Evolutionary conservation across 1,284 basidiomycete species (phyloP).

Genomic region (Naganishia liquefaciens): DNA sequence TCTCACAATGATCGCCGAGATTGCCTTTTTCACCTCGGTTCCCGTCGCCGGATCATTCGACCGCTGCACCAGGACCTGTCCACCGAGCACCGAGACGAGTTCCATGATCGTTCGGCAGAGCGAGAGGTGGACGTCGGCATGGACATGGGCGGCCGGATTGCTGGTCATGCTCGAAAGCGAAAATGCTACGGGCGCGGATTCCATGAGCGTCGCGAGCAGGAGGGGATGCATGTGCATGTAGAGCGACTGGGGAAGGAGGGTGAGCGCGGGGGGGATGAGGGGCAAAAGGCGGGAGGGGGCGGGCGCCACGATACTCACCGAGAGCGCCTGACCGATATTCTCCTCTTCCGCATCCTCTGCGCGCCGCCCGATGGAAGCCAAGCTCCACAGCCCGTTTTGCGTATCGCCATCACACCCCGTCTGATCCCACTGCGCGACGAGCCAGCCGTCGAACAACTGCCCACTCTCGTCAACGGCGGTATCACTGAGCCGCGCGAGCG

Average conservation of each 20-base stretch:
- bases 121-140: slow-evolving; percentile 58
- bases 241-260: slow-evolving; percentile 35
- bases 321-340: slow-evolving; percentile 14
- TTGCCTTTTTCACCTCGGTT: slow-evolving; percentile 35
- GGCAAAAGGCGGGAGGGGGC: background rate
- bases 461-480: background rate
- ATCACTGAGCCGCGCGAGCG: slow-evolving; percentile 2
- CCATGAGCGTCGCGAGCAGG: slow-evolving; percentile 77
- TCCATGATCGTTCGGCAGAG: slow-evolving; percentile 65
- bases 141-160: slow-evolving; percentile 32
- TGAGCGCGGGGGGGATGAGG: slow-evolving; percentile 15
- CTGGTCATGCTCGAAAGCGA: slow-evolving; percentile 55
- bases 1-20: slow-evolving; percentile 65
- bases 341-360: slow-evolving; percentile 1
- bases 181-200: slow-evolving; percentile 78
- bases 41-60: slow-evolving; percentile 1
- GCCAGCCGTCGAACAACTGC: slow-evolving; percentile 24
- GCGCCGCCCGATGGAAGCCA: background rate
- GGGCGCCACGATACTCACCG: background rate
- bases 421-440: background rate
- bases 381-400: background rate
- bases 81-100: slow-evolving; percentile 69
- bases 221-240: slow-evolving; percentile 68
- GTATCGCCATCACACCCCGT: background rate
- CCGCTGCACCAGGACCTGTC: slow-evolving; percentile 54